phyloP scores from a whole-genome alignment of 768 basidiomycete genomes.

The Rhizopogon vesiculosus region DNA sequence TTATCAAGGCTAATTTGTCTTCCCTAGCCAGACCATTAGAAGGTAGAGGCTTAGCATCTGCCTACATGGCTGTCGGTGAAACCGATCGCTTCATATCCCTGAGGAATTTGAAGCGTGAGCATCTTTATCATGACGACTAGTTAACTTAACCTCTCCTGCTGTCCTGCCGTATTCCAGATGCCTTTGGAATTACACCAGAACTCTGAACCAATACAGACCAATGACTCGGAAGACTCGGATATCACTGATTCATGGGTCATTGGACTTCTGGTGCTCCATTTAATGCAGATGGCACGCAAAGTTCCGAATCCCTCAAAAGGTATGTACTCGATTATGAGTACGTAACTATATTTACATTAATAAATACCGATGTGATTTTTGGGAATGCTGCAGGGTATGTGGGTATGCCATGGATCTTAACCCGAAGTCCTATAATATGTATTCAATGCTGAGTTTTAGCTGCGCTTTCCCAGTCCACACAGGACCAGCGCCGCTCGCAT shows the following conservation, averaged over 20 bases:
- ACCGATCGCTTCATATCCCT: too few species aligned
- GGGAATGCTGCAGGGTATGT: conserved; percentile 3
- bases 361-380: not conserved
- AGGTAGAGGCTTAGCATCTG: too few species aligned
- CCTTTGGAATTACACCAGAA: not conserved
- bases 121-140: too few species aligned
- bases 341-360: not conserved
- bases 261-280: not conserved
- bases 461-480: conserved; percentile 45
- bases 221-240: not conserved
- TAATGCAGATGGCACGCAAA: not conserved
- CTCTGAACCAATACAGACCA: too few species aligned
- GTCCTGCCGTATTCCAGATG: too few species aligned
- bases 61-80: too few species aligned
- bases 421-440: not conserved
- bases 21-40: too few species aligned
- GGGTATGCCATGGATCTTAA: not conserved
- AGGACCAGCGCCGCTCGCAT: conserved; percentile 68
- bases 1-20: too few species aligned
- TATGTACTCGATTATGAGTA: not conserved
- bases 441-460: not conserved
- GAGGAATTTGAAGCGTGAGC: too few species aligned
- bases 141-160: too few species aligned
- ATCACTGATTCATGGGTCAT: not conserved
- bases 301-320: not conserved